phyloP scores from a whole-genome alignment of 2,329 filamentous ascomycete genomes.

The Nemania sp. region DNA sequence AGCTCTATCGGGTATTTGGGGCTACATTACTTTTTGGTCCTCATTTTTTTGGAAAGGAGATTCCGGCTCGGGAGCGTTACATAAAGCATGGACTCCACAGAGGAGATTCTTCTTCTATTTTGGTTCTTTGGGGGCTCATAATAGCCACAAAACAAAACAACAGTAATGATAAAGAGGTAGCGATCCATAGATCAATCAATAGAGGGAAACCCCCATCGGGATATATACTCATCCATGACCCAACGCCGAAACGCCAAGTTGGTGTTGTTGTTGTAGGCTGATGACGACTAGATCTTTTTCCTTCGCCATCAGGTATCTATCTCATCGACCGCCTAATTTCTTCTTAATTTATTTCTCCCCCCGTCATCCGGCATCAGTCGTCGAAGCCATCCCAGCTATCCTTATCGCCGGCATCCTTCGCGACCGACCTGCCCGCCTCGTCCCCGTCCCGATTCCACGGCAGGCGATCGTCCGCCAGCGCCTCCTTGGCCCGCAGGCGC shows the following conservation, averaged over 20 bases:
- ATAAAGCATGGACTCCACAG: neutral
- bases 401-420: constrained; percentile 47
- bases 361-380: constrained; percentile 50
- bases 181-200: constrained; percentile 19
- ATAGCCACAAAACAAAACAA: too few relatives aligned
- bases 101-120: neutral
- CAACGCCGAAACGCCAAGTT: constrained; percentile 28
- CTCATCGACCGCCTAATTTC: neutral
- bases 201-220: constrained; percentile 23
- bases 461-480: constrained; percentile 74
- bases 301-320: neutral
- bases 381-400: constrained; percentile 72
- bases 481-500: constrained; percentile 69
- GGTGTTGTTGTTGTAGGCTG: neutral
- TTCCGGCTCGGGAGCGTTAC: constrained; percentile 1
- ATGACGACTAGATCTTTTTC: neutral
- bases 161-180: constrained; percentile 9
- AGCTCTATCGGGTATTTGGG: neutral
- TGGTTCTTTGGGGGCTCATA: neutral
- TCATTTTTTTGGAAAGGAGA: neutral
- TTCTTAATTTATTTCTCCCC: too few relatives aligned
- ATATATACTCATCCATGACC: constrained; percentile 33
- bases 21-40: neutral
- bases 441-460: constrained; percentile 59
- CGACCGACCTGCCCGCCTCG: constrained; percentile 41